These are phyloP conservation scores for Talaromyces sp. DNA, from an alignment of 2,329 filamentous ascomycete genomes.

Conservation along the genomic window DNA sequence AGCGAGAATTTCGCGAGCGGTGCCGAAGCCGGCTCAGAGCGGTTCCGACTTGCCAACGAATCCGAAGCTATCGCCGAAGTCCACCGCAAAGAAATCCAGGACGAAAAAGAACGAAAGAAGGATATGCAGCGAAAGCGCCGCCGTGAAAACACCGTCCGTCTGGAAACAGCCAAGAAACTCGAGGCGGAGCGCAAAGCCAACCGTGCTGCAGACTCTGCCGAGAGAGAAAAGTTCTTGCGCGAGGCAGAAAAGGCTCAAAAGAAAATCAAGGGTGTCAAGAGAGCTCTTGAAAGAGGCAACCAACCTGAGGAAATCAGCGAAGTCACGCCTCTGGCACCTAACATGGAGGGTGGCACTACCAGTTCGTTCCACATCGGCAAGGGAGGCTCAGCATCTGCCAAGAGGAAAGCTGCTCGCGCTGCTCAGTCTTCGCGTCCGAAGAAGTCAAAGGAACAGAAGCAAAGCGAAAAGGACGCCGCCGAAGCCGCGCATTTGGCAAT, in stretches of 20 bases:
- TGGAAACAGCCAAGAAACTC: conserved; percentile 78
- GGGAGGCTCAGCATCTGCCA: conserved; percentile 44
- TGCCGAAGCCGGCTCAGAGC: conserved; percentile 65
- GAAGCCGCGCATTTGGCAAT: conserved; percentile 78
- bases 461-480: conserved; percentile 67
- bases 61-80: conserved; percentile 79
- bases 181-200: conserved; percentile 73
- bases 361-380: conserved; percentile 71
- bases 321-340: conserved; percentile 68
- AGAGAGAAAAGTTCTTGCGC: conserved; percentile 72
- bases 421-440: conserved; percentile 61
- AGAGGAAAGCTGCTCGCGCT: conserved; percentile 51
- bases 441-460: conserved; percentile 76
- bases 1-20: conserved; percentile 61
- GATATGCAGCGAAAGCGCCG: conserved; percentile 98
- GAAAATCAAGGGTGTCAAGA: conserved; percentile 86
- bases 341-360: conserved; percentile 79
- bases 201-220: conserved; percentile 73
- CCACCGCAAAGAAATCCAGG: conserved; percentile 80
- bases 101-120: conserved; percentile 98
- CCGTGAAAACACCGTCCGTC: conserved; percentile 87
- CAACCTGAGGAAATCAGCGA: conserved; percentile 65
- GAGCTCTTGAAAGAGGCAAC: conserved; percentile 79
- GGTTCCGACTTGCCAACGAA: conserved; percentile 73
- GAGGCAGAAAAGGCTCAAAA: conserved; percentile 88